Evolutionary conservation across 2,329 filamentous ascomycete species (phyloP), one percentile per base, ranked within the genome.

Genomic region (Madurella fahalii): DNA sequence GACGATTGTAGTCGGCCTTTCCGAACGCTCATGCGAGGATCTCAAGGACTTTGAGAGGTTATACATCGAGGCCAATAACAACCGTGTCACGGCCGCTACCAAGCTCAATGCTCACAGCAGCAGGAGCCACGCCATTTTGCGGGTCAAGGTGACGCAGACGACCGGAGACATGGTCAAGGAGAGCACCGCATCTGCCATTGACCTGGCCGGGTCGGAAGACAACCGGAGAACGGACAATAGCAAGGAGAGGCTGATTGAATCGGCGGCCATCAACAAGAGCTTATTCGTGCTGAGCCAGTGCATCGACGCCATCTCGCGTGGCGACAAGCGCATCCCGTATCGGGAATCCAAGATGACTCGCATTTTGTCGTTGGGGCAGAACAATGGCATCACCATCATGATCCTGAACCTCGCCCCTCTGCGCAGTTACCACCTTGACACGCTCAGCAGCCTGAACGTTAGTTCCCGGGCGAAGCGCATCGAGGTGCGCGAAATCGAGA

Each of bases 291-390:
- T 97, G 47, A 93, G 90, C 42, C 91, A 96, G 69, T 97, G 93
- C 65, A 93, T 97, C 50, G 93, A 97, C 68, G 93, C 93, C 53
- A 97, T 97, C 67, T 89, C 87, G 1, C 77, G 82, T 20, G 82
- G 83, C 32, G 83, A 86, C 68, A 82, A 79, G 63, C 83, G 93
- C 34, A 93, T 97, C 65, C 93, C 94, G 0, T 97, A 95, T 69
- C 82, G 93, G 53, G 93, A 96, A 69, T 94, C 89, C 51, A 96
- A 97, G 76, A 96, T 97, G 93, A 97, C 94, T 1, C 83, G 93
- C 45, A 96, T 97, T 52, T 73, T 97, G 25, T 93, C 89, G 0
- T 74, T 97, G 9, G 93, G 93, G 2, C 93, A 96, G 73, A 96
- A 97, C 73, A 90, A 95, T 61, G 93, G 94, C 48, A 84, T 96